Evolutionary conservation across 1,284 basidiomycete species (phyloP).

Genomic region (Fomitiporia mediterranea): DNA sequence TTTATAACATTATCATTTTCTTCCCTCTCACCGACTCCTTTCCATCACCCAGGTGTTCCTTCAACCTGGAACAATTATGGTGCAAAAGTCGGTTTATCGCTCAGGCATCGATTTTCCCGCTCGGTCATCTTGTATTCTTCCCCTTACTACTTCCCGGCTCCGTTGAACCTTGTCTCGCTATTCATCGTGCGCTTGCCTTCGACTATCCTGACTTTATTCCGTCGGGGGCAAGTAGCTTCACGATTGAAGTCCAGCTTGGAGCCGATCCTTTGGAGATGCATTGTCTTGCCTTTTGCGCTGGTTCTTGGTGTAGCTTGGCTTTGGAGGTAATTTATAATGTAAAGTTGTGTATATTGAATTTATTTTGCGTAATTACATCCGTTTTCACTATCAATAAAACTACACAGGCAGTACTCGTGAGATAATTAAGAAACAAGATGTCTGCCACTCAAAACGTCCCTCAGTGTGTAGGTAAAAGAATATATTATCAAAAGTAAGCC

Average conservation of each 20-base stretch:
- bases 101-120: slow-evolving; percentile 40
- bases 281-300: slow-evolving; percentile 37
- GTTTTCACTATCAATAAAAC: no score
- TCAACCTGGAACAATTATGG: slow-evolving; percentile 48
- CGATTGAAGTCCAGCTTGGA: slow-evolving; percentile 26
- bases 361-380: neutral
- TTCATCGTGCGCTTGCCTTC: slow-evolving; percentile 28
- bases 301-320: slow-evolving; percentile 30
- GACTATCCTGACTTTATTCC: slow-evolving; percentile 22
- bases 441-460: no score
- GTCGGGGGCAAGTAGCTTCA: slow-evolving; percentile 17
- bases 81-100: slow-evolving; percentile 35
- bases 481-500: no score
- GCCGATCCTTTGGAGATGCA: slow-evolving; percentile 38
- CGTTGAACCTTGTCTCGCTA: slow-evolving; percentile 43
- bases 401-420: no score
- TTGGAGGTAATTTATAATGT: slow-evolving; percentile 22
- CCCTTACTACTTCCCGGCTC: slow-evolving; percentile 44
- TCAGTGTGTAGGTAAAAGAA: no score
- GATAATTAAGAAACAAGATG: no score
- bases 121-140: slow-evolving; percentile 36
- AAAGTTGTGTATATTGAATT: neutral
- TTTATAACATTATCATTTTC: slow-evolving; percentile 26
- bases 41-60: slow-evolving; percentile 4
- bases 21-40: slow-evolving; percentile 22